Percentiles rank a stretch among this genome's conserved stretches.
Evolutionary conservation across 352 stramenopile genomes (phyloP).

Genomic region (Blastocystis sp.): DNA sequence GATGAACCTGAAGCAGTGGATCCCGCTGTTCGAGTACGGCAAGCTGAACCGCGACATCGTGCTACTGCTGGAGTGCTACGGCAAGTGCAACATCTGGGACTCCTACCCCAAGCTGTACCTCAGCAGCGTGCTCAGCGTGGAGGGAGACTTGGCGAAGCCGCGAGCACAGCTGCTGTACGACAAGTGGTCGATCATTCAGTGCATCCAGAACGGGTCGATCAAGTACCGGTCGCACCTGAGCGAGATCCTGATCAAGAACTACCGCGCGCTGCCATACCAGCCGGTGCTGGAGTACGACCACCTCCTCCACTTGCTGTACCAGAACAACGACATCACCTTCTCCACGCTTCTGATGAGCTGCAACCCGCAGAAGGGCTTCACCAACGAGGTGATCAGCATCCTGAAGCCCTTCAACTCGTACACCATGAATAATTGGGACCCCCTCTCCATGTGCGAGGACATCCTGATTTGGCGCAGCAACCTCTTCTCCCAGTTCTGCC

Average conservation of each 20-base stretch:
- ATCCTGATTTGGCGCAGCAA: conserved; percentile 38
- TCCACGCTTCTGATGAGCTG: not conserved
- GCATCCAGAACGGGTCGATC: not conserved
- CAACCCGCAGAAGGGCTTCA: conserved; percentile 2
- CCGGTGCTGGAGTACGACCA: conserved; percentile 1
- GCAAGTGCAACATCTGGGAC: conserved; percentile 48
- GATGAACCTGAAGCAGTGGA: conserved; percentile 17
- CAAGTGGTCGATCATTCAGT: conserved; percentile 11
- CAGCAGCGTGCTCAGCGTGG: not conserved
- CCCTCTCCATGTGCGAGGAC: conserved; percentile 51
- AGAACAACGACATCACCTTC: conserved; percentile 26
- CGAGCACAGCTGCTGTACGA: not conserved
- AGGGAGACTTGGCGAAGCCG: not conserved
- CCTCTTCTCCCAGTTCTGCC: conserved; percentile 5
- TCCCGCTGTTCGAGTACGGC: conserved; percentile 41
- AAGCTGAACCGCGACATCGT: conserved; percentile 40
- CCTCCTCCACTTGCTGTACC: not conserved
- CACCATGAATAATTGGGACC: conserved; percentile 50
- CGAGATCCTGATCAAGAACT: not conserved
- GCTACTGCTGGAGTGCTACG: conserved; percentile 34
- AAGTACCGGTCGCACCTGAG: not conserved
- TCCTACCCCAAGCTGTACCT: not conserved
- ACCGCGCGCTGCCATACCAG: conserved; percentile 35
- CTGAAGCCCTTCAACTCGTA: conserved; percentile 26
- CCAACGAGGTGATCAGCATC: not conserved